phyloP scores from a whole-genome alignment of 2,329 filamentous ascomycete genomes.

The Chrysoporthe deuterocubensis region DNA sequence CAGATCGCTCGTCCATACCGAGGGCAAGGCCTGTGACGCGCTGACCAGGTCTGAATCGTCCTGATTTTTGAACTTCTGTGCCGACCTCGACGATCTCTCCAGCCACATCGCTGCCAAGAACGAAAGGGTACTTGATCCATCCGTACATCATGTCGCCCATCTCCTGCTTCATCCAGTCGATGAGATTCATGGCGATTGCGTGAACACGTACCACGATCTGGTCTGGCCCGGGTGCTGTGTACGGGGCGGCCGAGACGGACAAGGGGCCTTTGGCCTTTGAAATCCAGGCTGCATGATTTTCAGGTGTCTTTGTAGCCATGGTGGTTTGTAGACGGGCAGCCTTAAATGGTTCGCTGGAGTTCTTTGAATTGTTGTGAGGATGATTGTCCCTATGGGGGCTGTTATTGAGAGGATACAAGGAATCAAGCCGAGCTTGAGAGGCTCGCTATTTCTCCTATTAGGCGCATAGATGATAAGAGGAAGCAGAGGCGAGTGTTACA shows the following conservation, averaged over 20 bases:
- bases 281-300: background rate
- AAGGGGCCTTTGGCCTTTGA: conserved; percentile 14
- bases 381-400: background rate
- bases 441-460: background rate
- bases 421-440: background rate
- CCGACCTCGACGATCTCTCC: conserved; percentile 41
- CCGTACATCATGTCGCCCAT: conserved; percentile 34
- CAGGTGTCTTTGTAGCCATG: background rate
- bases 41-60: conserved; percentile 39
- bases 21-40: conserved; percentile 38
- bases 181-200: conserved; percentile 38
- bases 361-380: background rate
- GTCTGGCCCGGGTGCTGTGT: conserved; percentile 4
- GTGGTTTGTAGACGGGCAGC: background rate
- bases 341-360: background rate
- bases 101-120: conserved; percentile 42
- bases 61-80: conserved; percentile 22
- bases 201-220: conserved; percentile 34
- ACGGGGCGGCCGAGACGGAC: conserved; percentile 7
- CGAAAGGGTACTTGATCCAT: conserved; percentile 39
- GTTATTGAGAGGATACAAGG: background rate
- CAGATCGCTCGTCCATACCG: conserved; percentile 31
- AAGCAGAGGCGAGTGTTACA: background rate
- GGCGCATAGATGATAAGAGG: background rate
- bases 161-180: conserved; percentile 38